Percentiles rank a stretch among this genome's conserved stretches.
phyloP scores from a whole-genome alignment of 2,329 filamentous ascomycete species.

The Colletotrichum coccodes region DNA sequence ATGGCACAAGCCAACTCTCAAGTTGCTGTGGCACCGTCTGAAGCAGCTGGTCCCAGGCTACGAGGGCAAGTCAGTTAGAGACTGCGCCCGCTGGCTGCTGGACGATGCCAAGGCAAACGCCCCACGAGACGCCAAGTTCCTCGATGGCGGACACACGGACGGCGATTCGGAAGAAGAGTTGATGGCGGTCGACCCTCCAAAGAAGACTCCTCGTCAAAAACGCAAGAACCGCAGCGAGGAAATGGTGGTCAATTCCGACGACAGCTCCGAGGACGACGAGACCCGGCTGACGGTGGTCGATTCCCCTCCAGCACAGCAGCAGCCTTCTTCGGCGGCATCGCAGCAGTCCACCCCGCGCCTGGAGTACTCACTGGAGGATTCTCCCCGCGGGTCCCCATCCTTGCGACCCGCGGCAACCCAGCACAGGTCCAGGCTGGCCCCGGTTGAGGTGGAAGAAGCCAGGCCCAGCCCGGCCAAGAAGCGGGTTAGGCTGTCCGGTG shows the following conservation, averaged over 20 bases:
- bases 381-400: neutral
- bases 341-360: neutral
- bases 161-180: conserved; percentile 11
- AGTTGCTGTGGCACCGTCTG: conserved; percentile 52
- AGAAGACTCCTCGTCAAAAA: neutral
- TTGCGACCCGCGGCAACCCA: neutral
- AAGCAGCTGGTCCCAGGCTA: conserved; percentile 45
- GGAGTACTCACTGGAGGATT: neutral
- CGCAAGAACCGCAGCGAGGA: conserved; percentile 6
- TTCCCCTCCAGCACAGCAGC: neutral
- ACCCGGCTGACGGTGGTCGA: neutral
- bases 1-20: conserved; percentile 49
- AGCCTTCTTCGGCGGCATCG: neutral
- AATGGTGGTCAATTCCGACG: conserved; percentile 1
- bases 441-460: neutral
- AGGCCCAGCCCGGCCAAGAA: conserved; percentile 25
- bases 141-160: conserved; percentile 7
- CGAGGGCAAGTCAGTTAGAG: conserved; percentile 43
- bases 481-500: conserved; percentile 15
- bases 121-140: neutral
- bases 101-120: conserved; percentile 41
- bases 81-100: conserved; percentile 48
- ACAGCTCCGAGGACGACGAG: neutral
- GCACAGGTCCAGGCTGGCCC: neutral
- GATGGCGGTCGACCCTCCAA: neutral